Evolutionary conservation across 805 yeast species (phyloP).

Genomic region (Pichia ethanolica): DNA sequence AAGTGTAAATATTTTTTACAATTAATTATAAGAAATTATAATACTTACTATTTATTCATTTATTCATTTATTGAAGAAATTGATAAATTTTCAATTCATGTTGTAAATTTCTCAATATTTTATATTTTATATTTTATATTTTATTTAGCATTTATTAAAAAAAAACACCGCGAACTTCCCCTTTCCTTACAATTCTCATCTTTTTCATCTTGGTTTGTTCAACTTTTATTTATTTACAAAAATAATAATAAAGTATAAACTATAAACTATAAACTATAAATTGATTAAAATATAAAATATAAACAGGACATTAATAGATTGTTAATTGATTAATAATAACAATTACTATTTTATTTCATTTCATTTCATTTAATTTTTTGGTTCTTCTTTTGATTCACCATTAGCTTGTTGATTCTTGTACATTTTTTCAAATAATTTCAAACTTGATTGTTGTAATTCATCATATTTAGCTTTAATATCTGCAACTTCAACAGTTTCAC

Average conservation of each 20-base stretch:
- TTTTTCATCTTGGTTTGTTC: neutral
- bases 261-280: too few relatives aligned
- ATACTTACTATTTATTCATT: too few relatives aligned
- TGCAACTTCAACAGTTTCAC: conserved; percentile 42
- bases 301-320: neutral
- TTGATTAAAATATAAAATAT: neutral
- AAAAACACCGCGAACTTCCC: too few relatives aligned
- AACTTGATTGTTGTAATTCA: conserved; percentile 65
- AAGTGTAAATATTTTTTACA: too few relatives aligned
- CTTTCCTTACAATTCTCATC: neutral
- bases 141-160: too few relatives aligned
- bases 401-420: conserved; percentile 31
- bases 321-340: too few relatives aligned
- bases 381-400: conserved; percentile 12
- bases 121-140: too few relatives aligned
- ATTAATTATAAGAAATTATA: too few relatives aligned
- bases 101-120: too few relatives aligned
- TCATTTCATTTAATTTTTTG: conserved; percentile 6
- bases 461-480: conserved; percentile 67
- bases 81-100: too few relatives aligned
- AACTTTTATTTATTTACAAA: neutral
- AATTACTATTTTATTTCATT: too few relatives aligned
- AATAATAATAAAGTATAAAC: neutral
- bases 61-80: too few relatives aligned
- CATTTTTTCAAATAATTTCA: conserved; percentile 71